Percentiles rank a stretch among this genome's conserved stretches.
Evolutionary conservation across 306 rosid genomes (phyloP).

Genomic region (Sicyos baderoa): DNA sequence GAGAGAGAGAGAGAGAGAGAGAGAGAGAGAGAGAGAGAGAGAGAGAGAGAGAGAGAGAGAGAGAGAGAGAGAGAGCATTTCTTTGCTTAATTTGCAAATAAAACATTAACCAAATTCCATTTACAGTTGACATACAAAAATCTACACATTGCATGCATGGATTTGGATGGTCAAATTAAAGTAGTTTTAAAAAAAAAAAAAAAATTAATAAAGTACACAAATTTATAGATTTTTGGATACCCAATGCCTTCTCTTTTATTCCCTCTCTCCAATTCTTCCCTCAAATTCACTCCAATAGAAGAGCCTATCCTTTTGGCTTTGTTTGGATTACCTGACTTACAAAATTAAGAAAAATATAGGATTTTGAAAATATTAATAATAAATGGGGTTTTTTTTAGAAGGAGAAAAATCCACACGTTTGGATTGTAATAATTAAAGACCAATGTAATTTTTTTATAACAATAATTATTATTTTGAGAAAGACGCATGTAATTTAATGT

Average conservation of each 20-base stretch:
- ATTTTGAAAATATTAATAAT: no score
- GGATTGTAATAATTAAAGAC: no score
- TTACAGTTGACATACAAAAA: not conserved
- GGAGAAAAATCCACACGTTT: no score
- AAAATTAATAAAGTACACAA: not conserved
- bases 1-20: no score
- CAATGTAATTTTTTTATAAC: no score
- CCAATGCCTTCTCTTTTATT: not conserved
- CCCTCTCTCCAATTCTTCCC: not conserved
- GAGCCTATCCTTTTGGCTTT: not conserved
- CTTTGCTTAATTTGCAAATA: not conserved
- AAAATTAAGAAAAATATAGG: not conserved
- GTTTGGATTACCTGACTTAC: not conserved
- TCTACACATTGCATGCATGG: not conserved
- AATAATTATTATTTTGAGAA: no score
- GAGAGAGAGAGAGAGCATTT: not conserved
- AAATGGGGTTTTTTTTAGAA: no score
- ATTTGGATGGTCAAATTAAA: not conserved
- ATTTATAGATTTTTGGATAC: not conserved
- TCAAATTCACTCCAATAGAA: not conserved
- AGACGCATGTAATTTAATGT: no score
- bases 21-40: no score
- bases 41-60: no score
- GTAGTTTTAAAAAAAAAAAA: no score
- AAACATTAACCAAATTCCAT: slow-evolving; percentile 1